Conservation (phyloP, 1,284 basidiomycete species). For the Kwoniella shivajii region DNA sequence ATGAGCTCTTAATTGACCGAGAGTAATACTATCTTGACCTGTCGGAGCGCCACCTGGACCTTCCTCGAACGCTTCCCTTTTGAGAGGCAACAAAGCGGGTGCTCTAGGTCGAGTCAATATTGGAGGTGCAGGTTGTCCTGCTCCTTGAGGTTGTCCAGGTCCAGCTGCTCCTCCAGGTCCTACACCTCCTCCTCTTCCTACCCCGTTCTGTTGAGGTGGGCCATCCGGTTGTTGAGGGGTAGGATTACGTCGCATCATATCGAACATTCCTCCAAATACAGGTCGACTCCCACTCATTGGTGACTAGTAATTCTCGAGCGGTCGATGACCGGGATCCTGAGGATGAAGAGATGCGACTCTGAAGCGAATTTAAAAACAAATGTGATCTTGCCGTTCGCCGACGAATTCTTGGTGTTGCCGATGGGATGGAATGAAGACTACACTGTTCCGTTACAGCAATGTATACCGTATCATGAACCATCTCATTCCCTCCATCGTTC, state of each 20-base stretch:
- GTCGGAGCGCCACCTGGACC: neutral
- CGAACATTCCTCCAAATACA: slow-evolving; percentile 20
- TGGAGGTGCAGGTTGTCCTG: slow-evolving; percentile 10
- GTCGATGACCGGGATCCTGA: too few species aligned
- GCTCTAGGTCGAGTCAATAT: slow-evolving; percentile 28
- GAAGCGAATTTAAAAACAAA: too few species aligned
- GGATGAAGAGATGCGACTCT: too few species aligned
- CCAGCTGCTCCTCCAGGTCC: neutral
- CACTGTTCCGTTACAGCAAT: too few species aligned
- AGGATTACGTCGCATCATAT: slow-evolving; percentile 17
- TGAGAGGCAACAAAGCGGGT: slow-evolving; percentile 19
- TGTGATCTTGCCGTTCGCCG: too few species aligned
- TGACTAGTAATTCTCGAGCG: neutral
- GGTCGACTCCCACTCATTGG: slow-evolving; percentile 7
- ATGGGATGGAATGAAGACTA: too few species aligned
- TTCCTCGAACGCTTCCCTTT: slow-evolving; percentile 13
- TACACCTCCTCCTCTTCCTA: neutral
- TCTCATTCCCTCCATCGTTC: too few species aligned
- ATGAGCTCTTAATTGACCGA: slow-evolving; percentile 41
- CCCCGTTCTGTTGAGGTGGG: neutral
- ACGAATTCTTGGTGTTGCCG: too few species aligned
- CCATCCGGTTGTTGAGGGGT: neutral
- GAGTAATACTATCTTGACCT: slow-evolving; percentile 34
- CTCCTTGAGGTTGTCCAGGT: neutral
- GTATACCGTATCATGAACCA: too few species aligned